Evolutionary conservation across 2,329 filamentous ascomycete species (phyloP), one percentile per base, ranked within the genome.

Genomic region (Colletotrichum nymphaeae): DNA sequence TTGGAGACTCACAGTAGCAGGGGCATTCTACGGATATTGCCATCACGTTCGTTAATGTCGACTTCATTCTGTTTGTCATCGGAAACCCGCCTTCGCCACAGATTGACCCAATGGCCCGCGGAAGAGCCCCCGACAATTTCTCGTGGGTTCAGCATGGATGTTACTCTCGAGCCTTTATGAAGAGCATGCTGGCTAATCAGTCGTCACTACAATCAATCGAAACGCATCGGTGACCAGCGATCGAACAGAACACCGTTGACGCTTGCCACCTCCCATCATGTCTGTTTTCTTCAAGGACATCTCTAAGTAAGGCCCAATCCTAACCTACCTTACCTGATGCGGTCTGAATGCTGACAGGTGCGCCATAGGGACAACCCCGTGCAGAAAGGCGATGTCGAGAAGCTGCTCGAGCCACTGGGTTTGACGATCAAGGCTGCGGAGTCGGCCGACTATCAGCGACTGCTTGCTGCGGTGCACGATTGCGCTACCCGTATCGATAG

Each of bases 401-500:
- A 78, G 0, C 76, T 84, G 1, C 76, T 86, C 1, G 66, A 77
- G 46, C 78, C 80, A 7, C 77, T 87, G 4, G 83, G 83, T 7
- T 72, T 87, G 6, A 77, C 75, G 0, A 78, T 87, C 16, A 77
- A 81, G 6, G 75, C 80, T 0, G 77, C 80, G 14, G 84, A 86
- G 52, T 80, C 80, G 0, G 78, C 78, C 24, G 86, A 88, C 72
- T 89, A 87, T 69, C 80, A 84, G 24, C 83, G 83, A 11, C 82
- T 89, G 1, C 81, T 89, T 0, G 86, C 86, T 22, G 87, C 86
- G 1, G 84, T 88, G 0, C 87, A 89, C 69, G 87, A 89, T 66
- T 86, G 86, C 52, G 87, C 87, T 1, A 83, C 87, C 64, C 80
- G 82, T 0, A 79, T 89, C 52, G 78, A 81, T 3, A 79, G 77